phyloP scores from a whole-genome alignment of 495 filamentous ascomycete species.

The Mytilinidion resinicola region DNA sequence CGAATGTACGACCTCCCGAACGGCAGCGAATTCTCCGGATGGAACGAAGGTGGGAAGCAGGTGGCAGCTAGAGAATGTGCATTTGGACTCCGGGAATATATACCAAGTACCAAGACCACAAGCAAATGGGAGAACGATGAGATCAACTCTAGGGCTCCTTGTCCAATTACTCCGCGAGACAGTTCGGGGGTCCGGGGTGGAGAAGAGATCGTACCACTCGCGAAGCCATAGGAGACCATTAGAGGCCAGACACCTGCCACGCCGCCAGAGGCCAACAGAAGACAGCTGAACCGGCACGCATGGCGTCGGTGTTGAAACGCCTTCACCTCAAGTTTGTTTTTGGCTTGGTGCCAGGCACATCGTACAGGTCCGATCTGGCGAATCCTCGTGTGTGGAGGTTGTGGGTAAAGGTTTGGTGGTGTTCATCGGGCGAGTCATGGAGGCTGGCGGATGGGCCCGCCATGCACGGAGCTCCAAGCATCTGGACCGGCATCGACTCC shows the following conservation, averaged over 20 bases:
- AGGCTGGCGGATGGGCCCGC: not conserved
- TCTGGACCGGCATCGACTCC: constrained; percentile 1
- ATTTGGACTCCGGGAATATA: not conserved
- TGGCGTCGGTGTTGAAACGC: no score
- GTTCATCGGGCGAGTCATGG: not conserved
- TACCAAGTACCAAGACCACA: not conserved
- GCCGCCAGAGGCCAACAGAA: no score
- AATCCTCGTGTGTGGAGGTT: not conserved
- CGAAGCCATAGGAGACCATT: no score
- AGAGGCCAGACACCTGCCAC: no score
- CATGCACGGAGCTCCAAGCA: not conserved
- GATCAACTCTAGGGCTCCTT: no score
- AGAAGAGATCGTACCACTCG: no score
- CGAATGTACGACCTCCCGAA: not conserved
- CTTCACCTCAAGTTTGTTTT: no score
- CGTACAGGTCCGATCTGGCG: no score
- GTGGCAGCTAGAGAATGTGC: not conserved
- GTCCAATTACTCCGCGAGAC: no score
- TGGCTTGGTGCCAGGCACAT: no score
- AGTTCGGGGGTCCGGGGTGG: no score
- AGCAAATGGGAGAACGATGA: not conserved
- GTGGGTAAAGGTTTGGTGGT: not conserved
- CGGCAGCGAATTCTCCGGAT: not conserved
- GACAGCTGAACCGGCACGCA: no score
- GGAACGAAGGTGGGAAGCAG: not conserved